Evolutionary conservation across 2,329 filamentous ascomycete species (phyloP).

Genomic region (Apiospora rasikravindrae): DNA sequence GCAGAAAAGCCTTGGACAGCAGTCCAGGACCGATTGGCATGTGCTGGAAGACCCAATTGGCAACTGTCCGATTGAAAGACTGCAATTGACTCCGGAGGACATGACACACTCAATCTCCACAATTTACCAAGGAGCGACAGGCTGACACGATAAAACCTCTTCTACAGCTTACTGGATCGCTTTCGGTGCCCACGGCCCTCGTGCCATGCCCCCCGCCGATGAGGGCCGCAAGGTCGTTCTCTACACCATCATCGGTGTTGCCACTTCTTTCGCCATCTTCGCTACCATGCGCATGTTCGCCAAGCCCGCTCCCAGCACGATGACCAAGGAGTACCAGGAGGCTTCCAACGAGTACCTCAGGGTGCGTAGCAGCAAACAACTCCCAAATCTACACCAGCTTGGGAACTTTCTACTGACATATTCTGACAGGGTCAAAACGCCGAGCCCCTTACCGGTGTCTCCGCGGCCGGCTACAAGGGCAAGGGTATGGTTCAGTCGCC

Average conservation of each 20-base stretch:
- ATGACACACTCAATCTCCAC: constrained; percentile 5
- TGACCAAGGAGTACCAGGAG: constrained; percentile 98
- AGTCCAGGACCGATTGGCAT: neutral
- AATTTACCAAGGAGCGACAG: neutral
- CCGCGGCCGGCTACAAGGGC: constrained; percentile 78
- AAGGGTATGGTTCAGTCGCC: constrained; percentile 78
- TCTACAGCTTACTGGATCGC: constrained; percentile 94
- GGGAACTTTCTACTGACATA: neutral
- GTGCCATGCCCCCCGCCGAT: constrained; percentile 80
- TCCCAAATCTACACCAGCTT: too few relatives aligned
- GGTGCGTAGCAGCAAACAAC: constrained; percentile 59
- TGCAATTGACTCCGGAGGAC: neutral
- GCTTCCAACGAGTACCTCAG: constrained; percentile 91
- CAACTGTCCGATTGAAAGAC: constrained; percentile 8
- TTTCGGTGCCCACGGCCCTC: constrained; percentile 95
- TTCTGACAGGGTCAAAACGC: constrained; percentile 73
- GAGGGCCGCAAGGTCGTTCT: constrained; percentile 80
- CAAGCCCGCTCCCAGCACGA: constrained; percentile 76
- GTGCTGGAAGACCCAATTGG: constrained; percentile 2
- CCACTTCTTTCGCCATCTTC: constrained; percentile 74
- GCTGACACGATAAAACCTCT: constrained; percentile 28
- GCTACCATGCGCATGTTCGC: constrained; percentile 72
- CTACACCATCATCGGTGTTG: constrained; percentile 73
- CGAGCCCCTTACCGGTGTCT: constrained; percentile 85
- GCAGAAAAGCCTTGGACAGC: neutral